phyloP scores from a whole-genome alignment of 2,329 filamentous ascomycete species.

The Aspergillus puulaauensis region DNA sequence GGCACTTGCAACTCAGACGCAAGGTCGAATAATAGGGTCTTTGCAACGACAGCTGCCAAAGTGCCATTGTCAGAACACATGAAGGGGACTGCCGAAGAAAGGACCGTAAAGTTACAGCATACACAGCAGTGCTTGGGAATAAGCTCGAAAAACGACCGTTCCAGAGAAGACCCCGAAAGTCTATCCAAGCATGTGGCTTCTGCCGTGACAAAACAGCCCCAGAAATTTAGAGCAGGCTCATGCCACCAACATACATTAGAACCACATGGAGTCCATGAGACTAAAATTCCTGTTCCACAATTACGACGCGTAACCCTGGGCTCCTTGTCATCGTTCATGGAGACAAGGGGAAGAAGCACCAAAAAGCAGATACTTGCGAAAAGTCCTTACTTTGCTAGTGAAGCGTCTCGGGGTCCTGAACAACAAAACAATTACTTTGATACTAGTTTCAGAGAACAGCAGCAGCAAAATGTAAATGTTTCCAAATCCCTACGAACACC shows the following conservation, averaged over 20 bases:
- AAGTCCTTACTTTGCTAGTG: conserved; percentile 25
- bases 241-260: not conserved
- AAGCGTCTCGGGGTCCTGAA: not conserved
- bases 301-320: conserved; percentile 33
- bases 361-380: conserved; percentile 28
- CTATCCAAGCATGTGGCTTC: not conserved
- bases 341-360: conserved; percentile 39
- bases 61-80: no score
- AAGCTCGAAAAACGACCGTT: not conserved
- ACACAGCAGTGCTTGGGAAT: no score
- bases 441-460: not conserved
- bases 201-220: not conserved
- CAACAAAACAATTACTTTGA: not conserved
- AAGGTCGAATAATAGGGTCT: no score
- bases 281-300: not conserved
- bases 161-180: not conserved
- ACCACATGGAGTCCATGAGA: not conserved
- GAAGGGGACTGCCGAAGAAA: no score
- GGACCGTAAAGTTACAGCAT: no score
- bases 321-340: conserved; percentile 53
- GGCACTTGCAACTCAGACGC: not conserved
- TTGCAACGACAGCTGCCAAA: no score
- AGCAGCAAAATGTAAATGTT: not conserved
- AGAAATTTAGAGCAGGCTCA: not conserved
- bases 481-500: not conserved